Base-by-base conservation (phyloP, 108 stramenopile genomes). In the Mayamaea pseudoterrestris region DNA sequence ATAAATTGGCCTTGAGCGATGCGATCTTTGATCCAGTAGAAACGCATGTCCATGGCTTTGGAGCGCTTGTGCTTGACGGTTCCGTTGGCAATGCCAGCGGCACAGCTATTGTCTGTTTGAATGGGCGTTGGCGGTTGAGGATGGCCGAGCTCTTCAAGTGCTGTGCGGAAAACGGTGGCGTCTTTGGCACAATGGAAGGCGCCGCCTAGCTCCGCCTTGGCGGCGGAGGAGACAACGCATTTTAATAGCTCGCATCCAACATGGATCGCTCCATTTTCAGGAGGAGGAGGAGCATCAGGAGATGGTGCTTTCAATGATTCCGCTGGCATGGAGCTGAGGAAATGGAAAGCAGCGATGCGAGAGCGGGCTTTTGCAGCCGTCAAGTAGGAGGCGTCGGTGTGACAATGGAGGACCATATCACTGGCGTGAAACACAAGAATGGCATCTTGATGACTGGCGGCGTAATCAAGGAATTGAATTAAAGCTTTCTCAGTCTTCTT, bases 71-170 rank as follows among this genome's bases (percentile, higher is more conserved):
- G 62, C 47, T 69, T 64, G 2, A 77, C 55, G 1, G 47, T 47
- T 30, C 27, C 53, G 27, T 58, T 64, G 30, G 53, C 40, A 25
- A 77, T 70, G 43, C 71, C 71, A 22, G 24, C 21, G 27, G 76
- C 76, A 3, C 58, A 56, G 26, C 28, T 30, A 24, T 73, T 78
- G 44, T 73, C 76, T n/a, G 44, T 46, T 27, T 63, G 47, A 18
- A 65, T 39, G 30, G 73, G 73, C 5, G 57, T 76, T 0, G 74
- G 34, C 9, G 51, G 63, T 46, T 71, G 75, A 18, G 47, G 57
- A 34, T 69, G 71, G 31, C 71, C 65, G 30, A 63, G 52, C 21
- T 64, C 55, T 24, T 39, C 35, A 5, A 65, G 57, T 9, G 62
- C 43, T 25, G 17, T 30, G 23, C 63, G 50, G 0, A 52, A 40